A percentile compares a stretch with the other conserved stretches of the same genome.
Conservation (phyloP, 1,284 basidiomycete genomes). For the Irpex rosettiformis region DNA sequence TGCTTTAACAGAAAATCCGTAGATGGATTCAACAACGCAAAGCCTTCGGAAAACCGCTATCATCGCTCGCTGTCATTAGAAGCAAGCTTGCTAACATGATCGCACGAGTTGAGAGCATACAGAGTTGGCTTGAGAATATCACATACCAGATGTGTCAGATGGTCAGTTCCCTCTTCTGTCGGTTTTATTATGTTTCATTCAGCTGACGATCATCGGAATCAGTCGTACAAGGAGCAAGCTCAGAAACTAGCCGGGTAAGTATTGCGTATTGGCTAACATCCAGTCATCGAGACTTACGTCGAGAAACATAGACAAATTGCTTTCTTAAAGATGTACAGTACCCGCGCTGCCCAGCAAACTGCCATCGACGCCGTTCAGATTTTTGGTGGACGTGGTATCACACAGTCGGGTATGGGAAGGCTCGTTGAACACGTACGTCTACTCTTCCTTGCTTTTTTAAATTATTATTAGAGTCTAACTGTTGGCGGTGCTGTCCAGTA, state of each 20-base stretch:
- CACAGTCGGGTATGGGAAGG: constrained; percentile 69
- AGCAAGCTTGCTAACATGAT: constrained; percentile 81
- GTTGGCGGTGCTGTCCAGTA: constrained; percentile 38
- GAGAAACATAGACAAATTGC: constrained; percentile 69
- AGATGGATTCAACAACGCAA: constrained; percentile 71
- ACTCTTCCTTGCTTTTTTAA: neutral
- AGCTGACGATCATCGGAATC: neutral
- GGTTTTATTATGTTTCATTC: neutral
- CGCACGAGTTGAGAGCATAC: constrained; percentile 67
- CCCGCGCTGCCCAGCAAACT: constrained; percentile 65
- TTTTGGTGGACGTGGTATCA: constrained; percentile 79
- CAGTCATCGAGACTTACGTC: neutral
- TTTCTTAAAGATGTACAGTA: constrained; percentile 73
- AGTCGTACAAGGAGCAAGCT: constrained; percentile 31
- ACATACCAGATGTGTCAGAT: constrained; percentile 88
- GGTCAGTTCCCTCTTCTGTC: constrained; percentile 32
- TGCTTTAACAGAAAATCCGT: constrained; percentile 6
- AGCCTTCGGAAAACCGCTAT: constrained; percentile 81
- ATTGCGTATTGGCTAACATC: neutral
- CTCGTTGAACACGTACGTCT: constrained; percentile 65
- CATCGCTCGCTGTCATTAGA: constrained; percentile 75
- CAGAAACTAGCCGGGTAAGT: constrained; percentile 28
- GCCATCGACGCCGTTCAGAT: constrained; percentile 80
- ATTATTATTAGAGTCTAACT: constrained; percentile 5
- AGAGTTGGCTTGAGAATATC: constrained; percentile 82